Evolutionary conservation across 116 monocot species (phyloP).

Genomic region (Papilionanthe hybrid): DNA sequence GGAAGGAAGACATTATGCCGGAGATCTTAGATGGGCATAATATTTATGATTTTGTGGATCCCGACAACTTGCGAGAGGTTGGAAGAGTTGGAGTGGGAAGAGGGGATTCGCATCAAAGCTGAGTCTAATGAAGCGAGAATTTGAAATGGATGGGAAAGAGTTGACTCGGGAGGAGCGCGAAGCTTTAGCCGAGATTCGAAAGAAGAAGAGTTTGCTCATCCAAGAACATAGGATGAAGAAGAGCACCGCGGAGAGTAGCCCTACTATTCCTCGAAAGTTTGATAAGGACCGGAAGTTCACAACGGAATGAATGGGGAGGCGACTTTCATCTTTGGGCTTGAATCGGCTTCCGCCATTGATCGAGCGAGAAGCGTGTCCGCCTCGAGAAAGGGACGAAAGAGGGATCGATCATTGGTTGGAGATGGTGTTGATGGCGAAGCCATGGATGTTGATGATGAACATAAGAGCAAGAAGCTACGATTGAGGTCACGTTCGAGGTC

Average conservation of each 20-base stretch:
- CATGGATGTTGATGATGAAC: no score
- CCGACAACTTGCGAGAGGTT: no score
- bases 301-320: constrained; percentile 52
- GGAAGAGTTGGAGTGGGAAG: constrained; percentile 65
- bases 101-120: constrained; percentile 41
- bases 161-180: constrained; percentile 45
- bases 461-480: no score
- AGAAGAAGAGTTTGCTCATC: constrained; percentile 46
- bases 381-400: constrained; percentile 45
- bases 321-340: constrained; percentile 43
- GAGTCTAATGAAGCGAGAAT: constrained; percentile 28
- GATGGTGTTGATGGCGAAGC: constrained; percentile 33
- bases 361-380: constrained; percentile 43
- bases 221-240: constrained; percentile 63
- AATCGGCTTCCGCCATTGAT: constrained; percentile 43
- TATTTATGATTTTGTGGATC: no score
- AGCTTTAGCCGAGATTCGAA: constrained; percentile 45
- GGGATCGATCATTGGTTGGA: constrained; percentile 38
- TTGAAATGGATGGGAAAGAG: constrained; percentile 42
- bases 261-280: constrained; percentile 46
- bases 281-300: constrained; percentile 54
- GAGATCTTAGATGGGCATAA: no score
- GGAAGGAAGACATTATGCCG: no score
- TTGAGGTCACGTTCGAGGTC: no score
- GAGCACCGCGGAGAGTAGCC: constrained; percentile 68